phyloP scores from a whole-genome alignment of 2,329 filamentous ascomycete genomes.

The Cladophialophora chaetospira region DNA sequence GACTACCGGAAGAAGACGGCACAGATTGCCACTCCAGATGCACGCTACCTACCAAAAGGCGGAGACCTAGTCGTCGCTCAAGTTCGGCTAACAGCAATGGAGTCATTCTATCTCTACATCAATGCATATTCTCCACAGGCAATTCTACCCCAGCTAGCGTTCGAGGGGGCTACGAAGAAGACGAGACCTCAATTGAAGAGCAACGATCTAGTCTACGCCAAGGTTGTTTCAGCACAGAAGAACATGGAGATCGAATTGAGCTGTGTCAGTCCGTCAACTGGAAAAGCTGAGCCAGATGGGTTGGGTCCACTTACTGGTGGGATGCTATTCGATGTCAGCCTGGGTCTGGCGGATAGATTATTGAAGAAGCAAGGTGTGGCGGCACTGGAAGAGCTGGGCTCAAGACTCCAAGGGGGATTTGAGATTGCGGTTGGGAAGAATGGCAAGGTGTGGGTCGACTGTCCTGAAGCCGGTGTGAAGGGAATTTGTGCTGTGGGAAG shows the following conservation, averaged over 20 bases:
- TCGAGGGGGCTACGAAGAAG: conserved; percentile 90
- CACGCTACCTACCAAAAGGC: conserved; percentile 74
- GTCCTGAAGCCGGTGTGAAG: conserved; percentile 64
- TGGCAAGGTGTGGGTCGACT: conserved; percentile 88
- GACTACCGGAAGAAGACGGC: conserved; percentile 45
- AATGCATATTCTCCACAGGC: conserved; percentile 65
- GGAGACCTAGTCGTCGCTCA: conserved; percentile 89
- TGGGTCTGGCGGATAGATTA: conserved; percentile 78
- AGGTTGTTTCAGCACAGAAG: conserved; percentile 73
- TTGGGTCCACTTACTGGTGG: conserved; percentile 81
- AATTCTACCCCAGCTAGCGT: conserved; percentile 82
- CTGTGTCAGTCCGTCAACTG: conserved; percentile 82
- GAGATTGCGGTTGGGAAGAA: conserved; percentile 94
- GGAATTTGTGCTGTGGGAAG: conserved; percentile 76
- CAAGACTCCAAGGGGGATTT: conserved; percentile 71
- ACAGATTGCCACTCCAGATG: conserved; percentile 40
- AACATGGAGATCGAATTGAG: conserved; percentile 89
- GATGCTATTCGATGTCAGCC: conserved; percentile 80
- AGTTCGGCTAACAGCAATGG: conserved; percentile 71
- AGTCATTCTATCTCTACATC: conserved; percentile 78
- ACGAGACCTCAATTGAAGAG: conserved; percentile 75
- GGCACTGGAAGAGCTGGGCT: conserved; percentile 78
- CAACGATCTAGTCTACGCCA: conserved; percentile 85
- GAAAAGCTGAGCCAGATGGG: conserved; percentile 83
- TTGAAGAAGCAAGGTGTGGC: conserved; percentile 67